A percentile compares a stretch with the other conserved stretches of the same genome.
These are phyloP conservation scores for Exutisphaerella laricina DNA, from an alignment of 2,329 filamentous ascomycete genomes.

Conservation along the genomic window DNA sequence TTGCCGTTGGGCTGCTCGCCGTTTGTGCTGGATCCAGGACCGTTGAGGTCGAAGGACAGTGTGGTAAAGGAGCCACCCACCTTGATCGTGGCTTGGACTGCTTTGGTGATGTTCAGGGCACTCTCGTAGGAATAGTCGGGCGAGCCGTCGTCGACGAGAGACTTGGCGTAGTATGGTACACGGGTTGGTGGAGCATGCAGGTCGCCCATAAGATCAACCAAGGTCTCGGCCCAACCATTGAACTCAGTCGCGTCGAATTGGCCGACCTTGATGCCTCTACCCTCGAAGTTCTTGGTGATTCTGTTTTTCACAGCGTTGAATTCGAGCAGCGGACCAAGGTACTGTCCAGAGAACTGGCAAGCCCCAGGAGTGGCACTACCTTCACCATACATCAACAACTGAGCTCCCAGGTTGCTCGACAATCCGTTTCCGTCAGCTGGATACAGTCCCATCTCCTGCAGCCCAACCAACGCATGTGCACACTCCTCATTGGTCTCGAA, in stretches of 20 bases:
- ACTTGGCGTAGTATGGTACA: constrained; percentile 17
- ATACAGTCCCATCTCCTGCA: constrained; percentile 12
- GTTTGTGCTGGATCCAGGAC: constrained; percentile 11
- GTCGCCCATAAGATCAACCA: constrained; percentile 15
- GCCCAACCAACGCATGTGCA: constrained; percentile 10
- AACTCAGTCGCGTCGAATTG: constrained; percentile 13
- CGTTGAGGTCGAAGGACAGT: constrained; percentile 18
- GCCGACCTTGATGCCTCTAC: constrained; percentile 5
- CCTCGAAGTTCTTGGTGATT: constrained; percentile 3
- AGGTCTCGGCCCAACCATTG: constrained; percentile 12
- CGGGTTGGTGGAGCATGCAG: constrained; percentile 12
- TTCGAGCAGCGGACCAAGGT: constrained; percentile 9
- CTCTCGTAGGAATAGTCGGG: constrained; percentile 8
- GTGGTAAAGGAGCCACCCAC: constrained; percentile 6
- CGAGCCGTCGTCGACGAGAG: constrained; percentile 13
- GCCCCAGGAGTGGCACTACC: constrained; percentile 8
- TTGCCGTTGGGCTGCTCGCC: constrained; percentile 12
- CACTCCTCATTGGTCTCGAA: constrained; percentile 14
- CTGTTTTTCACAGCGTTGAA: constrained; percentile 7
- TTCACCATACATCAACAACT: constrained; percentile 15
- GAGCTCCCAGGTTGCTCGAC: constrained; percentile 8
- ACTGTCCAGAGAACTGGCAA: constrained; percentile 14
- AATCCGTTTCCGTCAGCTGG: background rate
- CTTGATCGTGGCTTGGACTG: constrained; percentile 12
- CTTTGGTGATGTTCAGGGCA: constrained; percentile 6